Conservation (phyloP, 164 flowering plant species). For the Aristolochia fimbriata region DNA sequence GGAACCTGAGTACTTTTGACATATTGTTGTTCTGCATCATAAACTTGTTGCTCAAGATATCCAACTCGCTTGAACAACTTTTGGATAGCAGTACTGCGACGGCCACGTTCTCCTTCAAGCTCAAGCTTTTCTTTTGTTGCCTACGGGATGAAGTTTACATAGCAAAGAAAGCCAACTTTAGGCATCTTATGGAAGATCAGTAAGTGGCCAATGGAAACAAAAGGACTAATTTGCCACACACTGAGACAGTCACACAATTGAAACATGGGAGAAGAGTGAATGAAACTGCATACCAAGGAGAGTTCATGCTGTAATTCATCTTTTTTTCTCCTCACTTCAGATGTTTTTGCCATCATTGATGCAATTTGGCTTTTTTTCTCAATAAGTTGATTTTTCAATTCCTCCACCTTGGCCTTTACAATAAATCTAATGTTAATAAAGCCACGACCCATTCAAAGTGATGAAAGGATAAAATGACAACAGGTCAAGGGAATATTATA, state of each 20-base stretch:
- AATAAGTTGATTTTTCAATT: conserved; percentile 25
- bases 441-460: neutral
- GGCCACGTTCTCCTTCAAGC: conserved; percentile 38
- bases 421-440: conserved; percentile 6
- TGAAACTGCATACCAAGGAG: conserved; percentile 35
- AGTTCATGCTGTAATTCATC: conserved; percentile 46
- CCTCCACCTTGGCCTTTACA: conserved; percentile 44
- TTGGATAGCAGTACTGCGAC: conserved; percentile 26
- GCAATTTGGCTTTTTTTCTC: conserved; percentile 53
- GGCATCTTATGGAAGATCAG: neutral
- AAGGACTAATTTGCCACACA: neutral
- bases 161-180: neutral
- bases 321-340: conserved; percentile 57
- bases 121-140: conserved; percentile 51
- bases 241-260: too few species aligned
- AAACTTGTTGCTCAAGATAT: conserved; percentile 50
- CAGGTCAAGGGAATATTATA: neutral
- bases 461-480: neutral
- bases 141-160: conserved; percentile 19
- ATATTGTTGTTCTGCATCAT: conserved; percentile 58
- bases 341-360: conserved; percentile 54
- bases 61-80: conserved; percentile 31
- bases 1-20: conserved; percentile 63
- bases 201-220: neutral
- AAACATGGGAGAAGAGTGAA: neutral